Evolutionary conservation across 345 rosid genomes (phyloP), one percentile per base, ranked within the genome.

Genomic region (Citrus trifoliata): DNA sequence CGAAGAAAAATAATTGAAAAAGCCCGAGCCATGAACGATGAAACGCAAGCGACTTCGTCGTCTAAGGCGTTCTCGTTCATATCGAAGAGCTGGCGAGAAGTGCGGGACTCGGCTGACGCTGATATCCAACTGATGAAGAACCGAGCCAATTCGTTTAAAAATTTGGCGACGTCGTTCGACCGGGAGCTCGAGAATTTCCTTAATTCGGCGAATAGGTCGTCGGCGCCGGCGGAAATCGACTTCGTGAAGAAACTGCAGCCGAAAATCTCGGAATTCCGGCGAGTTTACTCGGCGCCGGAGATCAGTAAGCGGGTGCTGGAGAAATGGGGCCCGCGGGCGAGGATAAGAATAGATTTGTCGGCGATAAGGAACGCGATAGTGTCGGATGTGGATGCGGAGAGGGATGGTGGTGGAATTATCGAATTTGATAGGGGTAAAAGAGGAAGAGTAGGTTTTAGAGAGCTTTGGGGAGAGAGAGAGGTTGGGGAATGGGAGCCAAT

Each of bases 201-300:
- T 79, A 89, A 82, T 22, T 88, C 98, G 33, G 74, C 92, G 0
- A 84, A 86, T 67, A 72, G 38, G 32, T 67, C 82, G 38, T 56
- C 90, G 30, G 75, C 89, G 56, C 73, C 90, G 16, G 78, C 91
- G 46, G 95, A 96, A 81, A 90, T 89, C 51, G 94, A 92, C 16
- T 90, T 96, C 83, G 90, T 91, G 82, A 94, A 91, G 94, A 94
- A 85, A 83, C 83, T 96, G 81, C 93, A 85, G 89, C 99, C 99
- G 33, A 96, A 93, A 83, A 84, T 93, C 30, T 85, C 94, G 75
- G 99, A 96, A 87, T 86, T 96, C 30, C 92, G 97, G 35, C 87
- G 97, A 88, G 93, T 86, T n/a, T 96, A 94, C 79, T 92, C 98
- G 27, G 96, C 96, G 58, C 99, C 98, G 65, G 97, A 91, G 79